Evolutionary conservation across 2,329 filamentous ascomycete genomes (phyloP).

Genomic region (Fusarium caatingaense): DNA sequence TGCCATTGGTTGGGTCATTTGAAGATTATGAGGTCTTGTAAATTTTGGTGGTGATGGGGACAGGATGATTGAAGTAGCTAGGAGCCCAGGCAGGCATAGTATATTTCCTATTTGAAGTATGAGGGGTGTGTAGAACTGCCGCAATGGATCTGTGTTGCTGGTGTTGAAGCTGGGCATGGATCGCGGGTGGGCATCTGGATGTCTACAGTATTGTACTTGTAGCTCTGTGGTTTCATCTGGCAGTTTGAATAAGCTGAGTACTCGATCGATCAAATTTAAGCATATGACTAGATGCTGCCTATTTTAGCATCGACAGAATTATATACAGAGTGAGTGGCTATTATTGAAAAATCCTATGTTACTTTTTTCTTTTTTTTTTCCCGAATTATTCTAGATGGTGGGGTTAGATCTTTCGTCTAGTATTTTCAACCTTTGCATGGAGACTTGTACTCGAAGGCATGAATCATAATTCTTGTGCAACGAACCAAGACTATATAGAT

Average conservation of each 20-base stretch:
- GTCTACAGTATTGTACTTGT: not conserved
- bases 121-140: not conserved
- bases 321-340: not conserved
- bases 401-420: not conserved
- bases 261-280: not conserved
- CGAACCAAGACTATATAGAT: not conserved
- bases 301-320: not conserved
- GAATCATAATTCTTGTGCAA: not conserved
- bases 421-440: not conserved
- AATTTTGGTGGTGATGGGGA: not conserved
- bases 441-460: not conserved
- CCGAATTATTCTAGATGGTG: not conserved
- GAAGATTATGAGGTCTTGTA: conserved; percentile 1
- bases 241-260: not conserved
- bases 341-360: not conserved
- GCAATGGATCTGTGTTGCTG: not conserved
- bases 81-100: not conserved
- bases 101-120: not conserved
- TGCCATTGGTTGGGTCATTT: conserved; percentile 34
- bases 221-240: not conserved
- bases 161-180: not conserved
- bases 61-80: not conserved
- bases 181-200: not conserved
- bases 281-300: too few species aligned
- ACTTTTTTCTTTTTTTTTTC: too few species aligned